phyloP scores from a whole-genome alignment of 257 asterid species.

The Leptodermis oblonga region DNA sequence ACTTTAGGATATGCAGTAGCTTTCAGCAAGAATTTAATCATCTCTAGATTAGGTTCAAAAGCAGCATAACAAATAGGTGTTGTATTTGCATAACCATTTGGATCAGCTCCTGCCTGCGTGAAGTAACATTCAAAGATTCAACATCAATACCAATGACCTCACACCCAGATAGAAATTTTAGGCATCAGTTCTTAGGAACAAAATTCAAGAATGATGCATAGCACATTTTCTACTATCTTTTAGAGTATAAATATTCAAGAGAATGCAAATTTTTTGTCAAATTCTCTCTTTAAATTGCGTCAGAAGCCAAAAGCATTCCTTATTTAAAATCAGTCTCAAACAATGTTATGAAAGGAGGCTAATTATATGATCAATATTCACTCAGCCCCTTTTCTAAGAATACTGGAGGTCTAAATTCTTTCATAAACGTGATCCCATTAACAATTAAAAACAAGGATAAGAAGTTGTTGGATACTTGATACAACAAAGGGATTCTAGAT shows the following conservation, averaged over 20 bases:
- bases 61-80: constrained; percentile 11
- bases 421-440: not conserved
- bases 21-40: constrained; percentile 6
- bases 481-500: too few species aligned
- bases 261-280: not conserved
- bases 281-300: not conserved
- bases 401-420: not conserved
- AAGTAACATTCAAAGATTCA: not conserved
- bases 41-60: not conserved
- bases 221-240: not conserved
- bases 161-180: not conserved
- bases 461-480: too few species aligned
- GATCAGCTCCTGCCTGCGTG: constrained; percentile 14
- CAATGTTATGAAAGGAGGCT: not conserved
- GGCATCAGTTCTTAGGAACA: not conserved
- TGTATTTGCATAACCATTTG: not conserved
- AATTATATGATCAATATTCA: not conserved
- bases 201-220: not conserved
- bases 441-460: not conserved
- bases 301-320: not conserved
- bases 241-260: not conserved
- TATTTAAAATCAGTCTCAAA: not conserved
- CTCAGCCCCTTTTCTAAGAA: not conserved
- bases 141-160: not conserved
- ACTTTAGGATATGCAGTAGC: constrained; percentile 9